phyloP scores from a whole-genome alignment of 2,329 filamentous ascomycete genomes.

The Bipolaris oryzae region DNA sequence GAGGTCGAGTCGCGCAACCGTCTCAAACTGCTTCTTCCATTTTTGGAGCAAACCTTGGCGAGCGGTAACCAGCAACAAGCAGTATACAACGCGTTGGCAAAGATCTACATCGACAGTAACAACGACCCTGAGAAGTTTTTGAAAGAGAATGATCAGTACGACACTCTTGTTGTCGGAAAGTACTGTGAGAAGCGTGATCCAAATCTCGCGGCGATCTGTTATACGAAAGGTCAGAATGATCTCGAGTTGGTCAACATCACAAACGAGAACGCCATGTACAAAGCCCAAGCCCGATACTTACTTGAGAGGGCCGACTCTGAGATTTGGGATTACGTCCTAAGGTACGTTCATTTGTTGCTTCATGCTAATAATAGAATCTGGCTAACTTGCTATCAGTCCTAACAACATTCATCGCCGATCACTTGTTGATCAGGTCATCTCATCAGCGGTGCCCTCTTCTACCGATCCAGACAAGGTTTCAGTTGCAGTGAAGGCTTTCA shows the following conservation, averaged over 20 bases:
- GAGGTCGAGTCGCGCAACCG: slow-evolving; percentile 97
- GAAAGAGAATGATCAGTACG: slow-evolving; percentile 96
- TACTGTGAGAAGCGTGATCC: slow-evolving; percentile 99
- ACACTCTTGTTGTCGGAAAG: slow-evolving; percentile 89
- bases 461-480: slow-evolving; percentile 94
- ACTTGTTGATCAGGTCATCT: slow-evolving; percentile 93
- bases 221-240: slow-evolving; percentile 96
- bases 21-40: slow-evolving; percentile 91
- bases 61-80: slow-evolving; percentile 94
- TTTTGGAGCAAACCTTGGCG: slow-evolving; percentile 89
- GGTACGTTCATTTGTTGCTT: neutral
- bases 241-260: slow-evolving; percentile 96
- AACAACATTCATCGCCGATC: slow-evolving; percentile 96
- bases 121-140: slow-evolving; percentile 98
- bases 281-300: slow-evolving; percentile 93
- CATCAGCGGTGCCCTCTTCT: slow-evolving; percentile 83
- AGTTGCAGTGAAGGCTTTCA: slow-evolving; percentile 89
- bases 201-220: slow-evolving; percentile 92
- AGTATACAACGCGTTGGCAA: slow-evolving; percentile 94
- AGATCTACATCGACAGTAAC: slow-evolving; percentile 99
- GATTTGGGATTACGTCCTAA: slow-evolving; percentile 93
- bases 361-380: neutral
- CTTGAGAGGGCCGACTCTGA: slow-evolving; percentile 87
- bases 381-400: slow-evolving; percentile 54
- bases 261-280: slow-evolving; percentile 99